Conservation (phyloP, 805 yeast genomes). For the Danielozyma ontarioensis region DNA sequence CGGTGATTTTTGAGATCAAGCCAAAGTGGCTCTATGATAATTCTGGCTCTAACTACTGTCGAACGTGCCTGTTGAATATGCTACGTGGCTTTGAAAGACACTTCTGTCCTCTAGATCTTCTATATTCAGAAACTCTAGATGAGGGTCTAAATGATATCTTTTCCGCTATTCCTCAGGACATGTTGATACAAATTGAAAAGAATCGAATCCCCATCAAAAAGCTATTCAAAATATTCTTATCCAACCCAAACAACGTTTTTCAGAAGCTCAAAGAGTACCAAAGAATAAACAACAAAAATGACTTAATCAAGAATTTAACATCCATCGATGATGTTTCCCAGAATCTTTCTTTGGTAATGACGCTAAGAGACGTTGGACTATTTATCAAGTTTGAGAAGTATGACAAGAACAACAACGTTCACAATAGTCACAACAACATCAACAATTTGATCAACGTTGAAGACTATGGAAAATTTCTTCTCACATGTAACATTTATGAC, state of each 20-base stretch:
- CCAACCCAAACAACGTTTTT: conserved; percentile 24
- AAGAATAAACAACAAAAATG: conserved; percentile 26
- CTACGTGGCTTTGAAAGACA: conserved; percentile 26
- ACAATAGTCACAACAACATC: conserved; percentile 25
- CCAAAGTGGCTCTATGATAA: conserved; percentile 59
- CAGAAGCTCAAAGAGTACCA: conserved; percentile 31
- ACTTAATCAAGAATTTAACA: conserved; percentile 24
- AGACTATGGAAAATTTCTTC: conserved; percentile 18
- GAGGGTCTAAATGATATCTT: conserved; percentile 31
- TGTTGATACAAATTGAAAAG: conserved; percentile 12
- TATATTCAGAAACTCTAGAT: conserved; percentile 24
- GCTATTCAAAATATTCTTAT: conserved; percentile 30
- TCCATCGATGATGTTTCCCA: conserved; percentile 36
- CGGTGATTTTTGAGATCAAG: conserved; percentile 43
- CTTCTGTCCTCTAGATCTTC: conserved; percentile 46
- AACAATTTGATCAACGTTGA: conserved; percentile 20
- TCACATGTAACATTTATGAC: conserved; percentile 40
- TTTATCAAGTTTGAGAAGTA: conserved; percentile 36
- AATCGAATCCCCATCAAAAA: conserved; percentile 28
- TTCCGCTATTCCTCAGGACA: conserved; percentile 13
- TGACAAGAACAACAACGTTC: conserved; percentile 21
- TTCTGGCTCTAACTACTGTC: conserved; percentile 39
- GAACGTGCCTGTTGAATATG: conserved; percentile 53
- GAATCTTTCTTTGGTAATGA: conserved; percentile 42
- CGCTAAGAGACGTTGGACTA: conserved; percentile 53